Conservation (phyloP, 2,329 filamentous ascomycete species). For the Cladobotryum mycophilum region DNA sequence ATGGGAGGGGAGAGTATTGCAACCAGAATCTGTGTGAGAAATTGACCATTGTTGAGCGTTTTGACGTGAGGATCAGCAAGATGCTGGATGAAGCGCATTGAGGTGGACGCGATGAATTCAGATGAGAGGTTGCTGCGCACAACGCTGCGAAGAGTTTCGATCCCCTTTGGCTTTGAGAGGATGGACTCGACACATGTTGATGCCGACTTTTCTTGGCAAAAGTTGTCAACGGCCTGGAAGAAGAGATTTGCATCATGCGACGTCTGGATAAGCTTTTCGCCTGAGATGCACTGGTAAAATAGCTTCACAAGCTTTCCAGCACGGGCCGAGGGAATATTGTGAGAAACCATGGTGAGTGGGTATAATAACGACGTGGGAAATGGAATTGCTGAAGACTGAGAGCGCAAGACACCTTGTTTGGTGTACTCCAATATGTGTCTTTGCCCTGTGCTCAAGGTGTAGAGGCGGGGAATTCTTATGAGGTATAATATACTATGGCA, state of each 20-base stretch:
- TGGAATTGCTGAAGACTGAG: not conserved
- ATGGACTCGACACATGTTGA: slow-evolving; percentile 11
- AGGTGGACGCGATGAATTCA: slow-evolving; percentile 1
- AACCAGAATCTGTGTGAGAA: slow-evolving; percentile 8
- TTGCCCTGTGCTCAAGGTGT: too few relatives aligned
- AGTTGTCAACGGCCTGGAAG: slow-evolving; percentile 11
- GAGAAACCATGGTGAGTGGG: not conserved
- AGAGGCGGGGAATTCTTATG: too few relatives aligned
- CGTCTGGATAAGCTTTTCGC: slow-evolving; percentile 6
- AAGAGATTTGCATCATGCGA: slow-evolving; percentile 14
- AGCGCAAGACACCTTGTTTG: not conserved
- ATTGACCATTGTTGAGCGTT: slow-evolving; percentile 9
- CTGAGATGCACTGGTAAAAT: slow-evolving; percentile 10
- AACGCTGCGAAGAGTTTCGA: slow-evolving; percentile 6
- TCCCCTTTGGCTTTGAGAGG: slow-evolving; percentile 5
- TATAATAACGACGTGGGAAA: not conserved
- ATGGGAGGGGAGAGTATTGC: slow-evolving; percentile 12
- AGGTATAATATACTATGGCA: too few relatives aligned
- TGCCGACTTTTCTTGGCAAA: slow-evolving; percentile 6
- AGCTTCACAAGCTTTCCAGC: slow-evolving; percentile 7
- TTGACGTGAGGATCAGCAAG: slow-evolving; percentile 6
- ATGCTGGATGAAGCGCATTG: slow-evolving; percentile 6
- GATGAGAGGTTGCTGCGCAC: slow-evolving; percentile 10
- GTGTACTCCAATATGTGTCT: too few relatives aligned
- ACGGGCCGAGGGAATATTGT: not conserved